phyloP scores from a whole-genome alignment of 2,329 filamentous ascomycete genomes.

The Colletotrichum lindemuthianum region DNA sequence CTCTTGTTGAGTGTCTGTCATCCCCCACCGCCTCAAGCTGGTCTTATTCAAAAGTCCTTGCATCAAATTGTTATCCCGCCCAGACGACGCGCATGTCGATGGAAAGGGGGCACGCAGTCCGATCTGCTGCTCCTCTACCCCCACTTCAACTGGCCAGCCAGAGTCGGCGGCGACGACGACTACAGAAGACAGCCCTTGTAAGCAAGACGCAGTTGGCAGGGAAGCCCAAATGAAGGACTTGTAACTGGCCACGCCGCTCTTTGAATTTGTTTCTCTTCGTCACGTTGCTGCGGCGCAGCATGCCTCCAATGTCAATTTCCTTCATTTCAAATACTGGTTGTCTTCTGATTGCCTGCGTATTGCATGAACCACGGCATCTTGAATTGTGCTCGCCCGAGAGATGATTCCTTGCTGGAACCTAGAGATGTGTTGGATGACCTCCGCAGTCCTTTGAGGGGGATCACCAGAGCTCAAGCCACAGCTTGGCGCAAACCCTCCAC shows the following conservation, averaged over 20 bases:
- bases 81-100: not conserved
- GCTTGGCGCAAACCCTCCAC: slow-evolving; percentile 12
- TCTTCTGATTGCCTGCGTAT: slow-evolving; percentile 24
- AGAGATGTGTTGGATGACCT: not conserved
- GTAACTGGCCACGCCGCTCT: slow-evolving; percentile 3
- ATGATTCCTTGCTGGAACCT: not conserved
- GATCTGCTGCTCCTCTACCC: slow-evolving; percentile 11
- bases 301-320: not conserved
- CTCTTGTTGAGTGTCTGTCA: not conserved
- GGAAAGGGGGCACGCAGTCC: slow-evolving; percentile 12
- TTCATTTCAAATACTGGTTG: slow-evolving; percentile 9
- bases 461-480: slow-evolving; percentile 26
- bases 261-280: not conserved
- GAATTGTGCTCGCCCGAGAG: not conserved
- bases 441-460: slow-evolving; percentile 3
- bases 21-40: not conserved
- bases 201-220: not conserved
- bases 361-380: not conserved
- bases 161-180: slow-evolving; percentile 7
- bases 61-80: not conserved
- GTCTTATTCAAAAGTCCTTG: not conserved
- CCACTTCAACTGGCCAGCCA: slow-evolving; percentile 12
- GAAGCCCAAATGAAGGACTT: slow-evolving; percentile 11
- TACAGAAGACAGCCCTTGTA: not conserved
- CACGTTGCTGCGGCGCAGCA: slow-evolving; percentile 12